These are phyloP conservation scores for Volutella citrinella DNA, from an alignment of 2,329 filamentous ascomycete species.

Conservation along the genomic window DNA sequence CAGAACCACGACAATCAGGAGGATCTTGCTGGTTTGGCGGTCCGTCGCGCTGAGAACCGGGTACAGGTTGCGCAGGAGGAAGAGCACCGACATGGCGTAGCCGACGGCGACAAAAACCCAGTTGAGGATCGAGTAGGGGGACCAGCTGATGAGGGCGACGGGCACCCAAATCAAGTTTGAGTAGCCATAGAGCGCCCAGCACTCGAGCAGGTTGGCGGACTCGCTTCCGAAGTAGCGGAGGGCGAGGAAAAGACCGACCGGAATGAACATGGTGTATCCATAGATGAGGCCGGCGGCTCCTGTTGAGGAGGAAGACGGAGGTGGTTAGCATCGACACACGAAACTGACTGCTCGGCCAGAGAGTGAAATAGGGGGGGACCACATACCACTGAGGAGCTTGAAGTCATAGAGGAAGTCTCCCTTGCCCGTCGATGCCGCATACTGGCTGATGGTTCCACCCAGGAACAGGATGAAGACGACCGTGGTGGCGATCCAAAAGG, in stretches of 20 bases:
- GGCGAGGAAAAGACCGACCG: slow-evolving; percentile 79
- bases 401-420: slow-evolving; percentile 90
- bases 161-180: slow-evolving; percentile 96
- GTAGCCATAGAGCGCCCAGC: slow-evolving; percentile 94
- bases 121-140: slow-evolving; percentile 80
- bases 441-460: slow-evolving; percentile 92
- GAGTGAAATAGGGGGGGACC: slow-evolving; percentile 1
- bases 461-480: slow-evolving; percentile 94
- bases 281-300: slow-evolving; percentile 90
- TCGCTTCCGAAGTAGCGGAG: slow-evolving; percentile 96
- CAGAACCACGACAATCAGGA: slow-evolving; percentile 78
- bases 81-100: slow-evolving; percentile 77
- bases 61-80: slow-evolving; percentile 82
- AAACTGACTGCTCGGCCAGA: neutral
- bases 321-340: slow-evolving; percentile 6
- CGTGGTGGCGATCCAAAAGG: slow-evolving; percentile 98
- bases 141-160: slow-evolving; percentile 89
- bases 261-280: slow-evolving; percentile 88
- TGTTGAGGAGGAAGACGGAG: slow-evolving; percentile 34
- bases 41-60: slow-evolving; percentile 92
- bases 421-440: slow-evolving; percentile 66
- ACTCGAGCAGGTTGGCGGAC: slow-evolving; percentile 88
- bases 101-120: slow-evolving; percentile 90
- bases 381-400: slow-evolving; percentile 73
- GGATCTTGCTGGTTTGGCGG: slow-evolving; percentile 81